Evolutionary conservation across 805 yeast genomes (phyloP), one percentile per base, ranked within the genome.

Genomic region (Phaffomyces opuntiae): DNA sequence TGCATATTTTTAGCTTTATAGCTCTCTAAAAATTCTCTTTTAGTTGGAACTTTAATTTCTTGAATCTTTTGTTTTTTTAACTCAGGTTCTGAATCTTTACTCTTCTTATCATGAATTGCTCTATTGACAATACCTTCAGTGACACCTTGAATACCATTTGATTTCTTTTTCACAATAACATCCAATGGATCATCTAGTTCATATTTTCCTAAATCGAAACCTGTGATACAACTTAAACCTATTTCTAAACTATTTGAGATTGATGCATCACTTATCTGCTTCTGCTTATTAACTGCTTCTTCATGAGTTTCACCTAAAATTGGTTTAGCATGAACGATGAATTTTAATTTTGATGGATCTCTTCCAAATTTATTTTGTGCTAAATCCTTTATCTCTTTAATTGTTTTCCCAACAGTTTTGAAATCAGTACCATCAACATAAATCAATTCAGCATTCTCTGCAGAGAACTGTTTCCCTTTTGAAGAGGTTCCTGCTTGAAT

Each of bases 141-240:
- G 9, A 43, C 42, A 26, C 46, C 46, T 43, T 65, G 69, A 5
- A 68, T 69, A 7, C 70, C 73, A 43, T 66, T 43, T 7, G 37
- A 24, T 27, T 43, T 43, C 35, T 38, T 38, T 27, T 66, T 60
- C 5, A 69, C 70, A 16, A 60, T 38, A 44, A 64, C 67, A 43
- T 54, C 53, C 42, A 40, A 60, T 43, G 45, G 63, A 13, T 65
- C 65, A 34, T 46, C 47, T 9, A 40, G 8, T 11, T 48, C 59
- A 52, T 60, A 70, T 24, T 60, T 54, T 27, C 66, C 61, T 39
- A 70, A 59, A 44, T 72, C 75, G 36, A 67, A 56, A 4, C 73
- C 74, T 7, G 72, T 67, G 73, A 74, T 69, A 2, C 76, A 75
- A 26, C 74, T 65, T 54, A 65, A 46, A 69, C 65, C 67, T 2